Evolutionary conservation across 768 basidiomycete species (phyloP).

Genomic region (Pisolithus sp.): DNA sequence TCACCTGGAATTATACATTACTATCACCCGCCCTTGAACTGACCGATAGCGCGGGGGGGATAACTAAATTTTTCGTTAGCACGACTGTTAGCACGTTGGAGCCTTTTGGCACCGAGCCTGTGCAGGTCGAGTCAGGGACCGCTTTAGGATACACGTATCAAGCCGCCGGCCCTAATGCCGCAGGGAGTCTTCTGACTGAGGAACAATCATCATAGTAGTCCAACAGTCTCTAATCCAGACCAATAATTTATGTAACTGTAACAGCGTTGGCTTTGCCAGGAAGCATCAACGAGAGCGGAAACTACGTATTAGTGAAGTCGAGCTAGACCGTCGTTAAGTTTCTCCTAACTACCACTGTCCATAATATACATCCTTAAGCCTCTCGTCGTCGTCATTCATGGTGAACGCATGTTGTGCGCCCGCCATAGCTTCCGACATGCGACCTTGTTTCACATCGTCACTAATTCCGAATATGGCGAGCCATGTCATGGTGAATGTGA

Average conservation of each 20-base stretch:
- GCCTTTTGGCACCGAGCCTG: background rate
- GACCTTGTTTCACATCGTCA: background rate
- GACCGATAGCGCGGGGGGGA: slow-evolving; percentile 7
- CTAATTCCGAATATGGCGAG: background rate
- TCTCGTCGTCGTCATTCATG: too few relatives aligned
- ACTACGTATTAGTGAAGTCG: too few relatives aligned
- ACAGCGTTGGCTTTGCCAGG: too few relatives aligned
- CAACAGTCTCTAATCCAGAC: too few relatives aligned
- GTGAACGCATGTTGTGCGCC: too few relatives aligned
- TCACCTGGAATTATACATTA: slow-evolving; percentile 6
- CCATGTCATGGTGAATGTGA: background rate
- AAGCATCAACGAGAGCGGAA: too few relatives aligned
- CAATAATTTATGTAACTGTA: too few relatives aligned
- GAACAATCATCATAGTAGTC: too few relatives aligned
- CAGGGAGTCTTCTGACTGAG: background rate
- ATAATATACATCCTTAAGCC: too few relatives aligned
- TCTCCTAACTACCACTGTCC: too few relatives aligned
- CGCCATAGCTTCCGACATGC: too few relatives aligned
- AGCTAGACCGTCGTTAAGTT: too few relatives aligned
- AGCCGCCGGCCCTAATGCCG: background rate
- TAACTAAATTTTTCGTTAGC: background rate
- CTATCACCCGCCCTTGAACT: background rate
- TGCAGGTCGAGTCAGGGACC: background rate
- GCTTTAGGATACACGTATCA: slow-evolving; percentile 5
- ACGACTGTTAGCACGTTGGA: background rate